Evolutionary conservation across 1,139 yeast genomes (phyloP), one percentile per base, ranked within the genome.

Genomic region (Scheffersomyces lignicola): DNA sequence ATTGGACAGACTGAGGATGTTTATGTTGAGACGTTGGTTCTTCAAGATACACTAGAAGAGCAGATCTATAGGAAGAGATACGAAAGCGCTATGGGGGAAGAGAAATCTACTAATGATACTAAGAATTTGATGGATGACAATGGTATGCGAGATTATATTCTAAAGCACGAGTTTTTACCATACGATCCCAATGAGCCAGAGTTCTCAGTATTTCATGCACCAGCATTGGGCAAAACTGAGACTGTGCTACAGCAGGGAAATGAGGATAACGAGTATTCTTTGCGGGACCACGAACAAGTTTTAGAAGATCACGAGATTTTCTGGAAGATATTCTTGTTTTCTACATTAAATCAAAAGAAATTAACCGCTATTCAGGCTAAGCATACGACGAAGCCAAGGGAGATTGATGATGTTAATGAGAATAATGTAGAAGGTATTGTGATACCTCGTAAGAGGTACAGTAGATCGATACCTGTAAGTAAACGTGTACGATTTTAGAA

Each of bases 41-140:
- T 82, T 45, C 63, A 69, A 34, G 81, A 74, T 3, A 80, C 88
- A 0, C 58, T 82, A 35, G 89, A 82, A 45, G 85, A 81, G 51
- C 83, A 79, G 42, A 79, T 82, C 61, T 79, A 78, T 52, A 67
- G 60, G 31, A 62, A 60, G 41, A 44, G 73, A 24, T 40, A 51
- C 9, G 48, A 47, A 5, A 48, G 43, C 16, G 44, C 42, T n/a
- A 42, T 35, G 2, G 42, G 43, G 1, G 47, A 45, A 2, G 54
- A 49, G 20, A 56, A 52, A 10, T 54, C 41, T 5, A 33, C 49
- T 18, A 37, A 43, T 18, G 60, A 58, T 28, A 47, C 52, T 18
- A 53, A 48, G 7, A 65, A 60, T 36, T 73, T 73, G 8, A 74
- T 75, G 33, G 85, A 80, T 47, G 81, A 80, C 58, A 49, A 58